Conservation (phyloP, 2,329 filamentous ascomycete species). For the Chrysoporthe cubensis region DNA sequence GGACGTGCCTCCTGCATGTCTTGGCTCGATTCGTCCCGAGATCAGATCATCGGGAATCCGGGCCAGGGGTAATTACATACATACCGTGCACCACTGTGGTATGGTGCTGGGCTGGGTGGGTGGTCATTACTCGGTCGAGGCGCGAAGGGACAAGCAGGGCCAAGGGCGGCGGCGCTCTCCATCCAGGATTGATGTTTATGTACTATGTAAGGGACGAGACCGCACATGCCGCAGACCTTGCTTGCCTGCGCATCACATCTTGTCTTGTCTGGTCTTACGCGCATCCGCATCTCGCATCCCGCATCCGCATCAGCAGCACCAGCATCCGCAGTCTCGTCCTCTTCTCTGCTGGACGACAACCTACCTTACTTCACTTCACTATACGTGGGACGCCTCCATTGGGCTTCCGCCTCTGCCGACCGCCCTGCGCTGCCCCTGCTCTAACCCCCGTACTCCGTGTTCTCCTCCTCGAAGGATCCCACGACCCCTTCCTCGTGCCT, state of each 20-base stretch:
- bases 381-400: not conserved
- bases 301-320: no score
- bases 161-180: not conserved
- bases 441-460: not conserved
- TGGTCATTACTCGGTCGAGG: no score
- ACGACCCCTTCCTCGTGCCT: not conserved
- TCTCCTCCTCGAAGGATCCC: conserved; percentile 1
- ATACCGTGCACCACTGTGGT: no score
- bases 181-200: no score
- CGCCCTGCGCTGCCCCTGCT: not conserved
- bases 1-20: not conserved
- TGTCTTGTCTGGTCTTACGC: no score
- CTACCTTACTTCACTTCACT: no score
- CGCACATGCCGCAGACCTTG: not conserved
- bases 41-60: conserved; percentile 10
- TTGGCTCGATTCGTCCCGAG: conserved; percentile 7
- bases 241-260: no score
- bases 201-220: conserved; percentile 9
- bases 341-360: not conserved
- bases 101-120: no score
- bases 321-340: no score
- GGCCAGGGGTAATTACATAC: not conserved
- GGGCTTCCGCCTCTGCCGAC: not conserved
- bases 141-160: not conserved
- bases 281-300: no score